Conservation (phyloP, 495 filamentous ascomycete genomes). For the Polyplosphaeria fusca region DNA sequence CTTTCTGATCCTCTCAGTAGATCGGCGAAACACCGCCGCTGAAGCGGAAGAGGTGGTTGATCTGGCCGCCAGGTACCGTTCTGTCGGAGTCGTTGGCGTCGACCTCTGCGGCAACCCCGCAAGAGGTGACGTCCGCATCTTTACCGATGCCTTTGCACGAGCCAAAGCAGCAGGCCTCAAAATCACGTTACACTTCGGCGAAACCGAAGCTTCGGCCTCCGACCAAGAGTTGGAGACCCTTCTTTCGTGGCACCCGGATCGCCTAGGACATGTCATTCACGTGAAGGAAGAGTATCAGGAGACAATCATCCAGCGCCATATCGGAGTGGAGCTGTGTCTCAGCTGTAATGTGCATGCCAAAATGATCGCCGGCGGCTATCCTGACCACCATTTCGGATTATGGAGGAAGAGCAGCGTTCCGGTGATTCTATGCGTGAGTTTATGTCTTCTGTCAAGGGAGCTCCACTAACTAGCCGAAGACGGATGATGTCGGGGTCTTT, state of each 20-base stretch:
- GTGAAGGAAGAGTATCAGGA: conserved; percentile 56
- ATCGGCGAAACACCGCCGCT: conserved; percentile 57
- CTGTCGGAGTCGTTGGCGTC: conserved; percentile 65
- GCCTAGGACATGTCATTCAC: conserved; percentile 78
- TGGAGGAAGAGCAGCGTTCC: conserved; percentile 49
- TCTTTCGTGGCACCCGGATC: conserved; percentile 62
- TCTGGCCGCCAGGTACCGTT: conserved; percentile 56
- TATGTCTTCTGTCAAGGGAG: background rate
- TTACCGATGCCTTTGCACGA: conserved; percentile 53
- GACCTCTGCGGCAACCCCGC: conserved; percentile 79
- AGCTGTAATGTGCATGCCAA: conserved; percentile 77
- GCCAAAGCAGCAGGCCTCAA: conserved; percentile 55
- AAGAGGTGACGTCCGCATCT: conserved; percentile 56
- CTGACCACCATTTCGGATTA: conserved; percentile 76
- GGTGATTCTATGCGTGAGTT: conserved; percentile 59
- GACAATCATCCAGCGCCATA: conserved; percentile 50
- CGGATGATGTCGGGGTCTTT: conserved; percentile 85
- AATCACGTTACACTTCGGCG: conserved; percentile 77
- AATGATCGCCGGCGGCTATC: conserved; percentile 65
- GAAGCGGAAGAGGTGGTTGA: conserved; percentile 61
- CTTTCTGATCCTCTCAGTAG: conserved; percentile 69
- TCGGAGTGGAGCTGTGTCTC: conserved; percentile 74
- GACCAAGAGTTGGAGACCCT: conserved; percentile 59
- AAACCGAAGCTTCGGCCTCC: conserved; percentile 53
- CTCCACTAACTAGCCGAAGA: conserved; percentile 48